phyloP scores from a whole-genome alignment of 2,329 filamentous ascomycete genomes.

The Alternaria sp. region DNA sequence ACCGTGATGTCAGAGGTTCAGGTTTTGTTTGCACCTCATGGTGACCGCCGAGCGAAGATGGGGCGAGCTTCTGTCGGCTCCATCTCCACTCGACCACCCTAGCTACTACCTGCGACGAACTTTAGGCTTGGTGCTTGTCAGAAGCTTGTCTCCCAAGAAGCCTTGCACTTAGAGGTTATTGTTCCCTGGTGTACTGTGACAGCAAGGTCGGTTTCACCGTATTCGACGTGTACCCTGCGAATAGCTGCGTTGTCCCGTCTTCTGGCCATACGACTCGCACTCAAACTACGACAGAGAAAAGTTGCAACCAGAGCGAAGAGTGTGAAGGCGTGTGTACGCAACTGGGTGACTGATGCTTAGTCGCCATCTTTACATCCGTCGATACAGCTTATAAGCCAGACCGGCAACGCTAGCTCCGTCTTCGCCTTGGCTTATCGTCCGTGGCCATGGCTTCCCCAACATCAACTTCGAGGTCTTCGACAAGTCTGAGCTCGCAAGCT shows the following conservation, averaged over 20 bases:
- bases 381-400: background rate
- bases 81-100: background rate
- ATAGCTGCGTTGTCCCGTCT: background rate
- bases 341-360: conserved; percentile 1
- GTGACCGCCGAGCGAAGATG: conserved; percentile 1
- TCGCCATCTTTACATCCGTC: background rate
- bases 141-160: background rate
- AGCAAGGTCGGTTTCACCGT: background rate
- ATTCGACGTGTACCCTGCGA: background rate
- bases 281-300: background rate
- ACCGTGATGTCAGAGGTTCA: conserved; percentile 12
- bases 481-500: background rate
- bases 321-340: background rate
- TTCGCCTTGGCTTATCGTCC: background rate
- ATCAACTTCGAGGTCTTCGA: background rate
- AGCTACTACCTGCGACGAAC: background rate
- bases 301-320: background rate
- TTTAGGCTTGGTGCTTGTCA: background rate
- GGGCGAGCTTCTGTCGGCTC: background rate
- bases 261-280: background rate
- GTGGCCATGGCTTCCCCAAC: background rate
- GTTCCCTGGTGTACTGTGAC: background rate
- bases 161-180: background rate
- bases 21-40: background rate
- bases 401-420: background rate